Evolutionary conservation across 345 rosid species (phyloP), one percentile per base, ranked within the genome.

Genomic region (Noccaea caerulescens): DNA sequence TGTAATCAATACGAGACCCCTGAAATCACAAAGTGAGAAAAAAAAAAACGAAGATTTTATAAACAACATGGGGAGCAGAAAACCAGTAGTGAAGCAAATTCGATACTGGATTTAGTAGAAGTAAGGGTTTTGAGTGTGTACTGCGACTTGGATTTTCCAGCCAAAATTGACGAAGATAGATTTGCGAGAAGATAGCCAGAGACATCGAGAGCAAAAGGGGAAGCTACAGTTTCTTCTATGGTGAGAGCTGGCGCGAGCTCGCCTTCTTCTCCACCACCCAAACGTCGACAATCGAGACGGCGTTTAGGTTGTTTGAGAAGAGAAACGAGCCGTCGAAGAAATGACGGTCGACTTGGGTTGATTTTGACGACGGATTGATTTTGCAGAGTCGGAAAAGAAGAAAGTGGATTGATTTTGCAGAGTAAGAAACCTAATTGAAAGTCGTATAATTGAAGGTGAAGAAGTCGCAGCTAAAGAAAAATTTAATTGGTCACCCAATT

Each of bases 61-160:
- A 16, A 8, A 25, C 3, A n/a, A 20, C 23, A 20, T 20, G 23
- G 23, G 10, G 25, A 0, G 0, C 13, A 20, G 1, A 23, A 10
- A 32, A 3, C 10, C 6, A 6, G 2, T 10, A 27, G 2, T 14
- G 42, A 69, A 52, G 32, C 13, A 38, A 20, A 76, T 10, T 46
- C 0, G 30, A 58, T 49, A 58, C 12, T 32, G 3, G 32, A 42
- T 9, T 7, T n/a, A 50, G 32, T 39, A 42, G 49, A n/a, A 14
- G 3, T 49, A 8, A 8, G 42, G 54, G 41, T 68, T 68, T 3
- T 8, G 23, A 4, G 25, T 14, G 57, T 36, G 71, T 62, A 68
- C 96, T 83, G 82, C 3, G 96, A 91, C 72, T 89, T 95, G 6
- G 93, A 84, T 74, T 94, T 91, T 25, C 85, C 91, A 4, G 90